Base-by-base conservation (phyloP, 2,329 filamentous ascomycete genomes). In the Penicillium sp. region DNA sequence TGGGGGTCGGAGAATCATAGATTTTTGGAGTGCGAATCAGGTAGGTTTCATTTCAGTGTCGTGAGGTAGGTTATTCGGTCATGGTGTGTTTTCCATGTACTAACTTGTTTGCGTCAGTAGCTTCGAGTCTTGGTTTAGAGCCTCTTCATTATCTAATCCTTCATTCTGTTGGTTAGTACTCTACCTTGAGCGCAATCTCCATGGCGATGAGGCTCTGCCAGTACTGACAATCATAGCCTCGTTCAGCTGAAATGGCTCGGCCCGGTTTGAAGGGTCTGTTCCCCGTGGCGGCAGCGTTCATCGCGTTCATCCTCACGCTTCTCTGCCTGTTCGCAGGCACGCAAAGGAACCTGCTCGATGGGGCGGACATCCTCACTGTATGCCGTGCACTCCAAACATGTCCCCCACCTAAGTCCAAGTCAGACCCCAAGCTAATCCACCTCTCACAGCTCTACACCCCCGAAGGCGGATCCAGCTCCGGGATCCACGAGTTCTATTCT, bases 241-340 rank as follows among this genome's bases (percentile, higher is more conserved):
- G 6, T 10, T 27, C 50, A 37, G 26, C 19, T 7, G 22, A 53
- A 45, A 46, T 53, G 50, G 9, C 42, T 24, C 42, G 31, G 2
- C 43, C 31, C 3, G 46, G 60, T 22, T 50, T 59, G 27, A 55
- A 64, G 43, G 48, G 53, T 14, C 61, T 84, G 21, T 64, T 85
- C n/a, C 83, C 83, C 7, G 68, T 79, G 43, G 63, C 80, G 44
- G 79, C 81, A 60, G 78, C 81, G 58, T 76, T 82, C 24, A 79
- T 77, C 29, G 82, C 84, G 3, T 81, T 87, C 42, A 77, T 87
- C 21, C 78, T 88, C 44, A 79, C 80, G 19, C 79, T 87, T 63
- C 76, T 87, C 9, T 85, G 82, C 66, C 76, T 88, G 57, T 87
- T 87, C 63, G 85, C 86, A 1, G 86, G 86, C 37, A 78, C 81